Evolutionary conservation across 352 stramenopile species (phyloP).

Genomic region (Phytopythium litorale): DNA sequence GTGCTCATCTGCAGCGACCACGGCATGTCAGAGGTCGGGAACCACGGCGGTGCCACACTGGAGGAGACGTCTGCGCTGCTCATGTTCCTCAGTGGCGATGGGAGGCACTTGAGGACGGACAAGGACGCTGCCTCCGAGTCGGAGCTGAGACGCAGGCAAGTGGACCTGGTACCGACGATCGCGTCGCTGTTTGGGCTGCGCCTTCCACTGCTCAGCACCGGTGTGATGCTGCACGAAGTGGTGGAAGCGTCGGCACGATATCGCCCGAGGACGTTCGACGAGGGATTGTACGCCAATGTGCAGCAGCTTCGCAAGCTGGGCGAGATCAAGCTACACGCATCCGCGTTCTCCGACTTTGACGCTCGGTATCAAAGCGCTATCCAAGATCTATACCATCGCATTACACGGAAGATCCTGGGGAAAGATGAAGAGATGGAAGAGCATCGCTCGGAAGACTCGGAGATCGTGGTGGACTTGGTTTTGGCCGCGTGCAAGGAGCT

Average conservation of each 20-base stretch:
- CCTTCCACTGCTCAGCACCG: conserved; percentile 67
- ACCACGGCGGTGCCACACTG: conserved; percentile 80
- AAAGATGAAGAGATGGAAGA: neutral
- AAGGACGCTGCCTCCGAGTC: neutral
- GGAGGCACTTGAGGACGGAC: conserved; percentile 13
- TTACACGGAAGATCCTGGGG: neutral
- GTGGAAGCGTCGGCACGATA: conserved; percentile 24
- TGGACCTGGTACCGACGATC: conserved; percentile 86
- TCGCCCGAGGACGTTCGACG: conserved; percentile 7
- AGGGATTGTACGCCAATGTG: conserved; percentile 52
- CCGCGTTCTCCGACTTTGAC: conserved; percentile 23
- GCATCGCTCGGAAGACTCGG: conserved; percentile 4
- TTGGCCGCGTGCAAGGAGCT: conserved; percentile 37
- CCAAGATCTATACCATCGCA: conserved; percentile 8
- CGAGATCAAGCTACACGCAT: conserved; percentile 40
- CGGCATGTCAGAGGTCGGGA: conserved; percentile 87
- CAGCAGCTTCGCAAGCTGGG: conserved; percentile 51
- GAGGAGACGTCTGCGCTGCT: conserved; percentile 83
- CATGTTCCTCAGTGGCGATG: conserved; percentile 65
- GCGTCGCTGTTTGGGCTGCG: conserved; percentile 62
- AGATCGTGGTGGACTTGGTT: conserved; percentile 13
- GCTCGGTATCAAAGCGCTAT: conserved; percentile 22
- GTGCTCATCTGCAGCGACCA: conserved; percentile 85
- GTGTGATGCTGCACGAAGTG: conserved; percentile 58
- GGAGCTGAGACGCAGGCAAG: conserved; percentile 40